A percentile compares a stretch with the other conserved stretches of the same genome.
Evolutionary conservation across 768 basidiomycete genomes (phyloP).

Genomic region (Myochromella boudieri): DNA sequence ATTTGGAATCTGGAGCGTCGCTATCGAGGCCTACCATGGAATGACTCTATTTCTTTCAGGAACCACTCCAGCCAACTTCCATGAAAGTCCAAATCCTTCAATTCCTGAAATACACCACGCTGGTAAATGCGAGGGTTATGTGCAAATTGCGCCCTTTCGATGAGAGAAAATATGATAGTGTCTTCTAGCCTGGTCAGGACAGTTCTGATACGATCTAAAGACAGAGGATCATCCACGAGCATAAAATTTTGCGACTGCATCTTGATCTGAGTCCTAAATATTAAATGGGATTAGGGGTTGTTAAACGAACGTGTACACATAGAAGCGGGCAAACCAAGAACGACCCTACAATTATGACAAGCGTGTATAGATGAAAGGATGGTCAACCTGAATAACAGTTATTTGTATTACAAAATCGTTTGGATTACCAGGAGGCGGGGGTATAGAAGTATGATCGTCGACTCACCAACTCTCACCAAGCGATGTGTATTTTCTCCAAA

Average conservation of each 20-base stretch:
- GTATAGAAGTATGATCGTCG: background rate
- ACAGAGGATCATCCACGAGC: conserved; percentile 78
- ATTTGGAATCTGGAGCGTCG: background rate
- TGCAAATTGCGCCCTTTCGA: conserved; percentile 96
- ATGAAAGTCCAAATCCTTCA: conserved; percentile 68
- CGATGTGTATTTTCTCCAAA: no score
- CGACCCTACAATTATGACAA: no score
- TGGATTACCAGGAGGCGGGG: no score
- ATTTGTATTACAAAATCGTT: no score
- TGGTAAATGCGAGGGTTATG: conserved; percentile 90
- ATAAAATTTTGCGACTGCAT: conserved; percentile 73
- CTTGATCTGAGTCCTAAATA: conserved; percentile 6
- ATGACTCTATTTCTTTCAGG: conserved; percentile 89
- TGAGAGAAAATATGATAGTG: conserved; percentile 97
- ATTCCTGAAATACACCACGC: conserved; percentile 74
- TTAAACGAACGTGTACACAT: no score
- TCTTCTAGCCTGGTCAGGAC: conserved; percentile 92
- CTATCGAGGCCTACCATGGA: conserved; percentile 73
- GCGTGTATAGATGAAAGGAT: conserved; percentile 5
- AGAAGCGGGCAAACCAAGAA: no score
- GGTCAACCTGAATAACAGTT: background rate
- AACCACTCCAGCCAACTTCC: conserved; percentile 99
- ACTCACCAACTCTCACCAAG: conserved; percentile 1
- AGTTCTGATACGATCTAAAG: conserved; percentile 83
- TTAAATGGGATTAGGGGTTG: background rate